phyloP scores from a whole-genome alignment of 768 basidiomycete genomes.

The Suillus alpinus region DNA sequence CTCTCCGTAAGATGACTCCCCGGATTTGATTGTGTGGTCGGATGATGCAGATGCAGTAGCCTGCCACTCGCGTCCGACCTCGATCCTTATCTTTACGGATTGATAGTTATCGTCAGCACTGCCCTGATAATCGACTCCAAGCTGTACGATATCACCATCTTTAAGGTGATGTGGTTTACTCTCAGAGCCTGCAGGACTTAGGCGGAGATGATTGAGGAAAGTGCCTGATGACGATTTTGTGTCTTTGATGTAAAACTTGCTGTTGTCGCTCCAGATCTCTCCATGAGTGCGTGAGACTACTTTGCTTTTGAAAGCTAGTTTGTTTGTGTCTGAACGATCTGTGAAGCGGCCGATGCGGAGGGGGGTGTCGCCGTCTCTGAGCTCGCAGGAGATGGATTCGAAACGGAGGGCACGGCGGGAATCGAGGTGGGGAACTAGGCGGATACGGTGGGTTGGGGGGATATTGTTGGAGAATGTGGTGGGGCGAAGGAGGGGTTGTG shows the following conservation, averaged over 20 bases:
- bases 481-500: slow-evolving; percentile 5
- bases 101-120: slow-evolving; percentile 97
- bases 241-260: slow-evolving; percentile 84
- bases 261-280: slow-evolving; percentile 81
- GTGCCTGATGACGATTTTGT: slow-evolving; percentile 90
- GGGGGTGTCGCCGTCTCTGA: slow-evolving; percentile 62
- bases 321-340: slow-evolving; percentile 78
- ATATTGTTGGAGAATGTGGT: slow-evolving; percentile 14
- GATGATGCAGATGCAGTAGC: slow-evolving; percentile 29
- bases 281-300: slow-evolving; percentile 94
- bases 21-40: too few relatives aligned
- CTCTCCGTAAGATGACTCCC: too few relatives aligned
- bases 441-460: slow-evolving; percentile 64
- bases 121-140: slow-evolving; percentile 97
- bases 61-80: slow-evolving; percentile 92
- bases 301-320: slow-evolving; percentile 93
- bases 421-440: slow-evolving; percentile 95
- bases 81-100: slow-evolving; percentile 93
- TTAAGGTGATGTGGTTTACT: slow-evolving; percentile 74
- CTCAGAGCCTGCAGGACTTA: slow-evolving; percentile 81
- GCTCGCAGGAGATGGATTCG: slow-evolving; percentile 87
- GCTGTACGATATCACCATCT: slow-evolving; percentile 92
- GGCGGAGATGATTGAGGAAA: slow-evolving; percentile 91
- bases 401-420: slow-evolving; percentile 85
- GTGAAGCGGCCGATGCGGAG: slow-evolving; percentile 95